Base-by-base conservation (phyloP, 2,329 filamentous ascomycete genomes). In the Periconia sp. region DNA sequence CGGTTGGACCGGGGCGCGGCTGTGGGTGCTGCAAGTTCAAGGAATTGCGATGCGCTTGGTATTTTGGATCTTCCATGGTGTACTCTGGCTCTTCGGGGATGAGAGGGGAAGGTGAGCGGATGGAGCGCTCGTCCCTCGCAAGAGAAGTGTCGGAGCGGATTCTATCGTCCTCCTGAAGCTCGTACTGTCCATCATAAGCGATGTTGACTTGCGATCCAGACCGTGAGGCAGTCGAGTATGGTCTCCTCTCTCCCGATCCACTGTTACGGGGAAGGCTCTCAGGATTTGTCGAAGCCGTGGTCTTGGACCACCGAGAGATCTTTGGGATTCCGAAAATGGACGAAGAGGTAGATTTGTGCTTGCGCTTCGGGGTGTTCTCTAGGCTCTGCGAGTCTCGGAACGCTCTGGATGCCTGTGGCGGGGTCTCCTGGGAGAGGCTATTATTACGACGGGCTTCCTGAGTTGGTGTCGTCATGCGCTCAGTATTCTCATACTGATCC, bases 231-330 rank as follows among this genome's bases (percentile, higher is more conserved):
- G 82, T 69, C 54, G 80, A 79, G 72, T 84, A 69, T 70, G 85
- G 72, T 75, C 86, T 68, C 77, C 84, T 72, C 75, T 85, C 73
- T 34, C 78, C 77, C 16, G 61, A 65, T 31, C 77, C 78, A 58
- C 84, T 89, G 59, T 82, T 83, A 28, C 87, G 67, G 23, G 63
- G 83, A 67, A 92, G 87, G 28, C 86, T 87, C 56, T 87, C 87
- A 31, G 89, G 86, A 30, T 91, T 84, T 48, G 90, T 95, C 0
- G 91, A 96, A 4, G 92, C 83, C 0, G 94, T 99, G 2, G 92
- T 97, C 73, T 95, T 94, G 0, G 92, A 97, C 94, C 94, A 99
- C 30, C 94, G 84, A 5, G 94, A 97, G 50, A 96, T 92, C 75
- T 95, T 96, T 17, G 92, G 91, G 49, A 74, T 71, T 35, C 72